Evolutionary conservation across 2,329 filamentous ascomycete species (phyloP), one percentile per base, ranked within the genome.

Genomic region (Botrytis byssoidea): DNA sequence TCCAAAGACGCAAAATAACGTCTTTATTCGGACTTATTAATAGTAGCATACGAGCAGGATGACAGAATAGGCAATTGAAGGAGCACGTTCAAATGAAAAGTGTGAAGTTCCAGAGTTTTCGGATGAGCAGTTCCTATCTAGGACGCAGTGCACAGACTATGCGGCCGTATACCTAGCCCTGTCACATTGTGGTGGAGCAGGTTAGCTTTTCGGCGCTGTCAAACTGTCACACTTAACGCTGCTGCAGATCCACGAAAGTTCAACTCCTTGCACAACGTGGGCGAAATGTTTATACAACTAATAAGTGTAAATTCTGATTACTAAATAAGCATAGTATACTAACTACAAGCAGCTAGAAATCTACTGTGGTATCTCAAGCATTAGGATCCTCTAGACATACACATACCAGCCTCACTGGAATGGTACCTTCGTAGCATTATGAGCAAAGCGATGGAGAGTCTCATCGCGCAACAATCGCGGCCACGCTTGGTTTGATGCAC

Each of bases 401-500:
- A n/a, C 46, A 68, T 32, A 55, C 44, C 65, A 55, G 46, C 32
- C 46, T 68, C 46, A 68, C 46, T 68, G 65, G 65, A 68, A 68
- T 37, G 65, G 65, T 68, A 68, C 20, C 22, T 37, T 68, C 29
- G 65, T 68, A 37, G 65, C 65, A 37, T 68, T 68, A 29, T 55
- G 46, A 40, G 65, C 65, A 55, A 55, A 68, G 65, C 65, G 65
- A 55, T 55, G 29, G 46, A 68, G 48, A 55, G 44, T 55, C 65
- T 68, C 65, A 37, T 68, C 46, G 32, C 44, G 32, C 44, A 68
- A 35, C 14, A 68, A 51, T 55, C 65, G 46, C 22, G 65, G 65
- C 65, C 65, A 68, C 8, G 29, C 65, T 55, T 68, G 65, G 25
- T 68, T 68, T 37, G 65, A 68, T 46, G 44, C 65, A 55, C 65